Evolutionary conservation across 805 yeast species (phyloP).

Genomic region (Candida fluviatilis): DNA sequence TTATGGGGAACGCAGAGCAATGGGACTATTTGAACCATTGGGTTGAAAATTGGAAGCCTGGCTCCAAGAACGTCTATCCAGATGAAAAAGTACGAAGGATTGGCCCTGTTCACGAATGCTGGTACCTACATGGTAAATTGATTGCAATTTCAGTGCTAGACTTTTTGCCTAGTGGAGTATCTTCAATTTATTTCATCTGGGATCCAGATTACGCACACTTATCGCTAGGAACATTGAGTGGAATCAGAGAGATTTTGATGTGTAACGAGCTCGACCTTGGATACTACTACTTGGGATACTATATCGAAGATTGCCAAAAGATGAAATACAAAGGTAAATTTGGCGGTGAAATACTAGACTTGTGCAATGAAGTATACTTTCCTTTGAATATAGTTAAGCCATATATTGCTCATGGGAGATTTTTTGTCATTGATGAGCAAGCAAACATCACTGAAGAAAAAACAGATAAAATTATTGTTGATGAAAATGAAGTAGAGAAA

Average conservation of each 20-base stretch:
- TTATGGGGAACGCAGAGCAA: conserved; percentile 18
- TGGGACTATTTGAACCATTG: conserved; percentile 36
- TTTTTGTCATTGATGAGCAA: conserved; percentile 20
- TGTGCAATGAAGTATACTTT: conserved; percentile 43
- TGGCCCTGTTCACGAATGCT: conserved; percentile 80
- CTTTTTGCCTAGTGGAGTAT: conserved; percentile 67
- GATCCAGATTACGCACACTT: conserved; percentile 71
- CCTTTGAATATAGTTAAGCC: conserved; percentile 29
- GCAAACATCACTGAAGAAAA: no score
- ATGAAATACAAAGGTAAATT: conserved; percentile 79
- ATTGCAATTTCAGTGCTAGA: conserved; percentile 78
- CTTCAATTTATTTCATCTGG: conserved; percentile 86
- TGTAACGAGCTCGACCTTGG: conserved; percentile 41
- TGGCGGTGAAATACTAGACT: conserved; percentile 70
- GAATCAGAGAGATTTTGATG: conserved; percentile 63
- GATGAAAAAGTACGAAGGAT: conserved; percentile 12
- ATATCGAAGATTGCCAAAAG: conserved; percentile 72
- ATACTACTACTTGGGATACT: conserved; percentile 77
- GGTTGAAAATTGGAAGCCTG: conserved; percentile 22
- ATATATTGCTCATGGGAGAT: conserved; percentile 23
- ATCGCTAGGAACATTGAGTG: conserved; percentile 76
- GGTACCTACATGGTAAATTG: conserved; percentile 57
- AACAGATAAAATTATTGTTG: no score
- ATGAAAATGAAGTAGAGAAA: no score
- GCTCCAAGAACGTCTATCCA: neutral